A percentile compares a stretch with the other conserved stretches of the same genome.
Conservation (phyloP, 2,329 filamentous ascomycete genomes). For the Coleophoma cylindrospora region DNA sequence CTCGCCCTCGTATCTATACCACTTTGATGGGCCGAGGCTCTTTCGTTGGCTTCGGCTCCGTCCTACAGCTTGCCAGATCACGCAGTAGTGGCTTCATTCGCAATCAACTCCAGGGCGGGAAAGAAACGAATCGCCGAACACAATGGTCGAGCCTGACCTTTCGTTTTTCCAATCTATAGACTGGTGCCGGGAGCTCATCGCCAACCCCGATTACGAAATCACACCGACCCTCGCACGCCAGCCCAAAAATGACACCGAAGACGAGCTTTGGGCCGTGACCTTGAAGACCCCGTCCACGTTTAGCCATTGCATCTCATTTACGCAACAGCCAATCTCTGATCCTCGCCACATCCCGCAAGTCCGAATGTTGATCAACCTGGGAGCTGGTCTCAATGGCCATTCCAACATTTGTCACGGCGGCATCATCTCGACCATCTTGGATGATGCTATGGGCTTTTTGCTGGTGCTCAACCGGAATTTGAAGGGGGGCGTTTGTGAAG, state of each 20-base stretch:
- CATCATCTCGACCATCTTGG: conserved; percentile 50
- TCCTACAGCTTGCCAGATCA: no score
- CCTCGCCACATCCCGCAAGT: conserved; percentile 9
- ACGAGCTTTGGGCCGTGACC: conserved; percentile 47
- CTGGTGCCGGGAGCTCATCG: conserved; percentile 42
- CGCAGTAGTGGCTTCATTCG: no score
- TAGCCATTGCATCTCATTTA: conserved; percentile 36
- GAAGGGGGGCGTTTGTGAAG: conserved; percentile 9
- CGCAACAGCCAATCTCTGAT: conserved; percentile 28
- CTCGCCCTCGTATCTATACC: no score
- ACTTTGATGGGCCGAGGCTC: no score
- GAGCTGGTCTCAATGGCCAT: conserved; percentile 48
- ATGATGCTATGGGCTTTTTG: conserved; percentile 50
- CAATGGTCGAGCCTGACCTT: conserved; percentile 14
- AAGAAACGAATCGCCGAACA: background rate
- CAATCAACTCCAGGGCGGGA: background rate
- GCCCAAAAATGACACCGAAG: conserved; percentile 35
- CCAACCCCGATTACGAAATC: conserved; percentile 33
- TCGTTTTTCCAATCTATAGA: conserved; percentile 33
- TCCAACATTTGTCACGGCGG: conserved; percentile 51
- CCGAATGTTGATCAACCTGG: conserved; percentile 31
- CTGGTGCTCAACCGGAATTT: conserved; percentile 26
- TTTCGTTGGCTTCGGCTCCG: no score
- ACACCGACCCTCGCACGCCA: conserved; percentile 31
- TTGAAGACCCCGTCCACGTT: conserved; percentile 47